phyloP scores from a whole-genome alignment of 768 basidiomycete genomes.

The Pleurotus tuber-regium region DNA sequence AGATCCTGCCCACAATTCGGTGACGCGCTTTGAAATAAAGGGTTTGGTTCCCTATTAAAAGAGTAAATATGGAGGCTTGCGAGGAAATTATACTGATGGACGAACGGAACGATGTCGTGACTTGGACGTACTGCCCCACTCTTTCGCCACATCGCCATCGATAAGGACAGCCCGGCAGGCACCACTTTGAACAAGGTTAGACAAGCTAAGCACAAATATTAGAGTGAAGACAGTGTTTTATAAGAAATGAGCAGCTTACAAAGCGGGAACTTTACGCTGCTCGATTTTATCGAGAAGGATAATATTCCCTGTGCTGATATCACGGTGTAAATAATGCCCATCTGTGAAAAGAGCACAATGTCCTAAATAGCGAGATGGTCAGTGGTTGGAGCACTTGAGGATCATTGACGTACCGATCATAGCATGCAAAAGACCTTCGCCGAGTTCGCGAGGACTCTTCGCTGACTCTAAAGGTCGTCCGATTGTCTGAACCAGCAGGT shows the following conservation, averaged over 20 bases:
- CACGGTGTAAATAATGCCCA: constrained; percentile 8
- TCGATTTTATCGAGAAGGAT: not conserved
- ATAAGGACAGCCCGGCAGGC: constrained; percentile 7
- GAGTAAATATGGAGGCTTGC: no score
- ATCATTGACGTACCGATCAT: constrained; percentile 3
- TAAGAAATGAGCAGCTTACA: no score
- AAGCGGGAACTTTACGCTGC: no score
- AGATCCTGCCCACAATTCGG: not conserved
- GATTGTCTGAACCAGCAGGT: not conserved
- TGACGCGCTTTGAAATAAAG: constrained; percentile 6
- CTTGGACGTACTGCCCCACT: constrained; percentile 1
- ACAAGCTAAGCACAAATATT: not conserved
- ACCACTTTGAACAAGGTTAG: not conserved
- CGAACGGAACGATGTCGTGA: constrained; percentile 8
- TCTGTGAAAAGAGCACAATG: not conserved
- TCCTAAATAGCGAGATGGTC: not conserved
- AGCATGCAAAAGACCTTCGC: not conserved
- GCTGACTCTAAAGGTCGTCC: not conserved
- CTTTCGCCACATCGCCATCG: constrained; percentile 11
- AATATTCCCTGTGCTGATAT: constrained; percentile 12
- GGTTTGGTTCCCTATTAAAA: constrained; percentile 9
- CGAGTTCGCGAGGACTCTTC: not conserved
- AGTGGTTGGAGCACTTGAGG: not conserved
- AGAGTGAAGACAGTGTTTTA: no score
- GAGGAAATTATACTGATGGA: no score